Evolutionary conservation across 805 yeast genomes (phyloP).

Genomic region (Candida montana): DNA sequence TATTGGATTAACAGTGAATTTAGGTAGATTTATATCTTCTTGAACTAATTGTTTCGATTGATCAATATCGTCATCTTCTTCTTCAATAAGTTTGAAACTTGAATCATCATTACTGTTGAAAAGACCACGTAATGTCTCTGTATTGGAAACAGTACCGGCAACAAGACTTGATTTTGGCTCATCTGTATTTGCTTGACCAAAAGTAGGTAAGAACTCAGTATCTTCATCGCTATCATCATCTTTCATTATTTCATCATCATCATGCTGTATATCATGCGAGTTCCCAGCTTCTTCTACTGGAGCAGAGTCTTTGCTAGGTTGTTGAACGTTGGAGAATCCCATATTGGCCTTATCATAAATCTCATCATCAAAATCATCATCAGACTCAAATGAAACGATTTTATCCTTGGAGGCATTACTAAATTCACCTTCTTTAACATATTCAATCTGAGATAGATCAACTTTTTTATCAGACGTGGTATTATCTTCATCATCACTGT

Average conservation of each 20-base stretch:
- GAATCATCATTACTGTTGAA: conserved; percentile 41
- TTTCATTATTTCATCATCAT: conserved; percentile 19
- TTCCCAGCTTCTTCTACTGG: no score
- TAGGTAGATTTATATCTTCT: conserved; percentile 22
- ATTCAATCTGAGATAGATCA: conserved; percentile 21
- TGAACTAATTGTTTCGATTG: conserved; percentile 24
- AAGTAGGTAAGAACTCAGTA: conserved; percentile 44
- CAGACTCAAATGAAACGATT: conserved; percentile 14
- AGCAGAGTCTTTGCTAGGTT: not conserved
- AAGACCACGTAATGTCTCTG: conserved; percentile 59
- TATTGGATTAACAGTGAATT: conserved; percentile 15
- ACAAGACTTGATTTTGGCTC: conserved; percentile 11
- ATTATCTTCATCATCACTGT: conserved; percentile 29
- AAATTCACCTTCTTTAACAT: conserved; percentile 25
- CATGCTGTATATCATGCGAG: no score
- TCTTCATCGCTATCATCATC: conserved; percentile 25
- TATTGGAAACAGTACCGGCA: conserved; percentile 35
- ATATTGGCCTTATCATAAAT: conserved; percentile 8
- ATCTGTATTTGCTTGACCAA: conserved; percentile 28
- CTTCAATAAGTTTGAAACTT: conserved; percentile 40
- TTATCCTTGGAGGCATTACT: conserved; percentile 7
- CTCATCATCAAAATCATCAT: conserved; percentile 20
- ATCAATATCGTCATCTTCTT: conserved; percentile 45
- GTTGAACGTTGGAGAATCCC: conserved; percentile 2
- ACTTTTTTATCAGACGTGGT: conserved; percentile 11